Evolutionary conservation across 495 filamentous ascomycete genomes (phyloP), one percentile per base, ranked within the genome.

Genomic region (Penicillium pulvis): DNA sequence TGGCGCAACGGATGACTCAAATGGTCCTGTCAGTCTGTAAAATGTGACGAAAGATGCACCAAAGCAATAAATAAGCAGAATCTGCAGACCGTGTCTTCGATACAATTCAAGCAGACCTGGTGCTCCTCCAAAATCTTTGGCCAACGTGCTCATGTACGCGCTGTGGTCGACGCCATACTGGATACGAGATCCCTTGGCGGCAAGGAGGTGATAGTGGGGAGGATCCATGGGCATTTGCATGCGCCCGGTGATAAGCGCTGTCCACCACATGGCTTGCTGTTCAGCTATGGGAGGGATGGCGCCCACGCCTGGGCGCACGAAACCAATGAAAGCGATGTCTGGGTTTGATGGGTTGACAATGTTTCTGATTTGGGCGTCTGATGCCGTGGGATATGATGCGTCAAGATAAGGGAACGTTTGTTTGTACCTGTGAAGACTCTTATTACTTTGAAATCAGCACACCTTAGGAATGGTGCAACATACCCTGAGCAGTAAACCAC

Each of bases 261-360:
- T 56, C 60, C 60, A 62, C 55, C 55, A 54, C 60, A 55, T 57
- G 10, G 51, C 45, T 55, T 62, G 60, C n/a, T 58, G 55, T 33
- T 62, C 60, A 19, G 60, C 60, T 19, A 62, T 57, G 30, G 60
- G 55, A 19, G 60, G 60, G 24, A 62, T 62, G 26, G 60, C 60
- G 1, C 60, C 61, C 35, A 63, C 57, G 9, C 61, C 57, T 11
- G 61, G 61, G 3, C 61, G 53, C 17, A 63, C 61, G 26, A 63
- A 63, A n/a, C 61, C 61, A 28, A 63, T 60, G 43, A 60, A 63
- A n/a, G 57, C 53, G 45, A 63, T 56, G 42, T 62, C 59, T 31
- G 35, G 55, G 20, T 55, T 49, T 28, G 61, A 57, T 19, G 57
- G 53, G 9, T 60, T 26, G 44, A 56, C 41, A 20, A 63, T 60